phyloP scores from a whole-genome alignment of 306 rosid species.

The apple (Malus domestica) region DNA sequence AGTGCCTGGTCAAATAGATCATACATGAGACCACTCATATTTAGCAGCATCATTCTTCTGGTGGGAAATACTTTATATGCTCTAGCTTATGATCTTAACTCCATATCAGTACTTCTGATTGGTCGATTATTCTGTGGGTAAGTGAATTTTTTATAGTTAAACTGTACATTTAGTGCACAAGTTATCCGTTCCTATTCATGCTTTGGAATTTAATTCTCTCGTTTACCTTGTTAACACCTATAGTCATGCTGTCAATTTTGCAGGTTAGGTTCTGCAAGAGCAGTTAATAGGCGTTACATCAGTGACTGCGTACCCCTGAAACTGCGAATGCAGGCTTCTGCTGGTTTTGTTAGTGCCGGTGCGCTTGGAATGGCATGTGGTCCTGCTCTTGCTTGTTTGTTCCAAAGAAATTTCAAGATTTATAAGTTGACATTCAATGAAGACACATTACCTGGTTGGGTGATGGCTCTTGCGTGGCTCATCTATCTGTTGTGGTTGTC shows the following conservation, averaged over 20 bases:
- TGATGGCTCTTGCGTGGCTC: conserved; percentile 47
- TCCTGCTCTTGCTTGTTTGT: conserved; percentile 45
- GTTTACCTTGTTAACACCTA: not conserved
- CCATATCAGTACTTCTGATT: conserved; percentile 67
- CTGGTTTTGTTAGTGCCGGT: conserved; percentile 77
- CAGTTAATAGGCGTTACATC: conserved; percentile 45
- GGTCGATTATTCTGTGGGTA: conserved; percentile 92
- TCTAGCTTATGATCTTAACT: conserved; percentile 68
- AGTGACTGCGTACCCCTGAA: conserved; percentile 44
- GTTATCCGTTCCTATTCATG: not conserved
- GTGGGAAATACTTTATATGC: conserved; percentile 76
- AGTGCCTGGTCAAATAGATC: conserved; percentile 94
- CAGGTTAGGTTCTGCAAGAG: conserved; percentile 53
- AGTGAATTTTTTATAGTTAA: conserved; percentile 2
- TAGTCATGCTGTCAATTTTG: not conserved
- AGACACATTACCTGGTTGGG: conserved; percentile 51
- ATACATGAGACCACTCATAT: conserved; percentile 80
- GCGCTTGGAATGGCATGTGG: conserved; percentile 65
- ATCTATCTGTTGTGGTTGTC: conserved; percentile 34
- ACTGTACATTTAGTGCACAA: not conserved
- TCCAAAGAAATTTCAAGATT: conserved; percentile 39
- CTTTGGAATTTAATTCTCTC: not conserved
- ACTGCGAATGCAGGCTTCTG: conserved; percentile 45
- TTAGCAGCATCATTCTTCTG: conserved; percentile 71
- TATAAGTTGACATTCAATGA: conserved; percentile 38